Percentiles rank a stretch among this genome's conserved stretches.
These are phyloP conservation scores for Wickerhamomyces strasburgensis DNA, from an alignment of 805 yeast species.

Conservation along the genomic window DNA sequence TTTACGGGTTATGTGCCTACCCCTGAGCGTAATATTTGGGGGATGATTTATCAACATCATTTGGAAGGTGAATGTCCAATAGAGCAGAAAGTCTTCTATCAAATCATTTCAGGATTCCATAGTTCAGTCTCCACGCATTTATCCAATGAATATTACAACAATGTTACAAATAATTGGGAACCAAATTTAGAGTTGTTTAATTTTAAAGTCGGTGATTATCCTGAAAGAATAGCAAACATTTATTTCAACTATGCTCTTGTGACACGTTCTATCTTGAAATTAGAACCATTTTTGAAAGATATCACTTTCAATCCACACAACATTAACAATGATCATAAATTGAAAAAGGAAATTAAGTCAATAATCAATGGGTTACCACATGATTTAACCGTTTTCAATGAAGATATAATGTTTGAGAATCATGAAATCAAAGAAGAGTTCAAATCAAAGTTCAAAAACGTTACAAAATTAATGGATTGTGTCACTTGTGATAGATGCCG, in stretches of 20 bases:
- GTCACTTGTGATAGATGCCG: conserved; percentile 98
- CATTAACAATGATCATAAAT: conserved; percentile 37
- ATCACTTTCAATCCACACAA: conserved; percentile 43
- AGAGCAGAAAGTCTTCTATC: conserved; percentile 85
- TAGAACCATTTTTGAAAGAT: conserved; percentile 46
- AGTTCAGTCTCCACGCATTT: conserved; percentile 92
- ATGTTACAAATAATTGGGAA: conserved; percentile 71
- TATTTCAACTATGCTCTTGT: conserved; percentile 91
- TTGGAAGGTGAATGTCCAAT: conserved; percentile 55
- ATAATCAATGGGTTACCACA: conserved; percentile 21
- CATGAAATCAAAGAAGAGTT: conserved; percentile 78
- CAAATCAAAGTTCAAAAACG: conserved; percentile 79
- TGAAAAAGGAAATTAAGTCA: conserved; percentile 36
- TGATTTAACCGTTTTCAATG: conserved; percentile 39
- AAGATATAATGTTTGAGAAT: conserved; percentile 43
- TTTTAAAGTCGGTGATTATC: conserved; percentile 82
- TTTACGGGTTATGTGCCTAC: conserved; percentile 95
- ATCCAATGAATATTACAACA: conserved; percentile 73
- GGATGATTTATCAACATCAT: conserved; percentile 78
- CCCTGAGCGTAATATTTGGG: conserved; percentile 90
- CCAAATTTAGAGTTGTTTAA: conserved; percentile 80
- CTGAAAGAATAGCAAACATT: conserved; percentile 83
- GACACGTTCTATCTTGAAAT: conserved; percentile 72
- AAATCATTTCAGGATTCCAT: conserved; percentile 89
- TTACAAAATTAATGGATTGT: conserved; percentile 93